Evolutionary conservation across 768 basidiomycete genomes (phyloP).

Genomic region (Kondoa subrosea): DNA sequence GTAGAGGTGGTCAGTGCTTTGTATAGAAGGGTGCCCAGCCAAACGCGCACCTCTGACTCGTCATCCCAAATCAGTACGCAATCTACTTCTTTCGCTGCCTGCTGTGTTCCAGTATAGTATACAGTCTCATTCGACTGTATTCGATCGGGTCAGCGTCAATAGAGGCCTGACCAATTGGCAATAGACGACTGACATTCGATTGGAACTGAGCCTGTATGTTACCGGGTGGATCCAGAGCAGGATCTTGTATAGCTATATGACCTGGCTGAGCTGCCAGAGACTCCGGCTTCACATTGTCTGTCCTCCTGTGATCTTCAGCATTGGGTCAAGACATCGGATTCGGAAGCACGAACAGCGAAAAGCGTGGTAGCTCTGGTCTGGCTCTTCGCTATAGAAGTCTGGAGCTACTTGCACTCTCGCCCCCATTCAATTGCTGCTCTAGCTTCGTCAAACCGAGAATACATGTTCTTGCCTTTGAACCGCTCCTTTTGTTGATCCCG

Average conservation of each 20-base stretch:
- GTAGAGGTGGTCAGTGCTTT: background rate
- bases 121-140: background rate
- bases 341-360: background rate
- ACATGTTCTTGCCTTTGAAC: no score
- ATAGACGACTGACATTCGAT: background rate
- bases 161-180: background rate
- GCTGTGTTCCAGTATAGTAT: background rate
- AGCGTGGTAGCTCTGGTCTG: background rate
- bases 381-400: background rate
- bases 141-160: background rate
- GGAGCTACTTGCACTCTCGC: background rate
- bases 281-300: slow-evolving; percentile 1
- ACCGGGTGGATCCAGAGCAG: background rate
- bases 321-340: background rate
- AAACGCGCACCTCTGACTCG: background rate
- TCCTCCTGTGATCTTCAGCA: background rate
- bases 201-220: background rate
- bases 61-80: slow-evolving; percentile 5
- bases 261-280: background rate
- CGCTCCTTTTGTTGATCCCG: no score
- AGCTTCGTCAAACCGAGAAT: no score
- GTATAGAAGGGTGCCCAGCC: background rate
- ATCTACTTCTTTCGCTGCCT: slow-evolving; percentile 4
- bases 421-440: no score
- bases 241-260: background rate